Evolutionary conservation across 2,329 filamentous ascomycete species (phyloP).

Genomic region (Ophiostoma fasciatum): DNA sequence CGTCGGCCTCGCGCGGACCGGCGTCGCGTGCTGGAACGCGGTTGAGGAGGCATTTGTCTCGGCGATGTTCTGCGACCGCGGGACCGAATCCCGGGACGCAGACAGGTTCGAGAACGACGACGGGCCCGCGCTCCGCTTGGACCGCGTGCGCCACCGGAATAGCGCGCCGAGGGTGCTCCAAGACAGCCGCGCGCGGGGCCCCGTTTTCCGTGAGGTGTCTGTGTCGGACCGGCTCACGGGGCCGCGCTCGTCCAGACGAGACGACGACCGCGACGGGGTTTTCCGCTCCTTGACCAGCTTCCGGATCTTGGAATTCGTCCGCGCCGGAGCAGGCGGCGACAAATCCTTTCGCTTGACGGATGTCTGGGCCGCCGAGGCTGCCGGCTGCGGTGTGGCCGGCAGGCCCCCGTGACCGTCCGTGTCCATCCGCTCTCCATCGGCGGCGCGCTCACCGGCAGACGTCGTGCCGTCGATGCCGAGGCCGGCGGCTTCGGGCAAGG

Average conservation of each 20-base stretch:
- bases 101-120: slow-evolving; percentile 90
- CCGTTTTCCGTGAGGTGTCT: too few relatives aligned
- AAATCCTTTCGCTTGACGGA: too few relatives aligned
- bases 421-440: too few relatives aligned
- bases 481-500: slow-evolving; percentile 22
- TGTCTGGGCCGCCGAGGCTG: too few relatives aligned
- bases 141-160: slow-evolving; percentile 54
- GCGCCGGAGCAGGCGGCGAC: slow-evolving; percentile 5
- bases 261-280: slow-evolving; percentile 28
- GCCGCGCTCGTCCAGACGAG: background rate
- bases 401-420: too few relatives aligned
- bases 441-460: too few relatives aligned
- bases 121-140: slow-evolving; percentile 39
- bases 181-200: slow-evolving; percentile 28
- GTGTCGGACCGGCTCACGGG: too few relatives aligned
- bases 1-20: background rate
- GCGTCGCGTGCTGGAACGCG: too few relatives aligned
- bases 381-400: too few relatives aligned
- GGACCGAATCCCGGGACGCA: slow-evolving; percentile 17
- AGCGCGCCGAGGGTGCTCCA: slow-evolving; percentile 47
- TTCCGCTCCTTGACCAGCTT: slow-evolving; percentile 6
- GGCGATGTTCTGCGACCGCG: slow-evolving; percentile 1
- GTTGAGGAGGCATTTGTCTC: too few relatives aligned
- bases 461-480: slow-evolving; percentile 38
- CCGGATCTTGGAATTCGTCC: slow-evolving; percentile 6